Conservation (phyloP, 2,329 filamentous ascomycete species). For the Penicillium psychrosexuale region DNA sequence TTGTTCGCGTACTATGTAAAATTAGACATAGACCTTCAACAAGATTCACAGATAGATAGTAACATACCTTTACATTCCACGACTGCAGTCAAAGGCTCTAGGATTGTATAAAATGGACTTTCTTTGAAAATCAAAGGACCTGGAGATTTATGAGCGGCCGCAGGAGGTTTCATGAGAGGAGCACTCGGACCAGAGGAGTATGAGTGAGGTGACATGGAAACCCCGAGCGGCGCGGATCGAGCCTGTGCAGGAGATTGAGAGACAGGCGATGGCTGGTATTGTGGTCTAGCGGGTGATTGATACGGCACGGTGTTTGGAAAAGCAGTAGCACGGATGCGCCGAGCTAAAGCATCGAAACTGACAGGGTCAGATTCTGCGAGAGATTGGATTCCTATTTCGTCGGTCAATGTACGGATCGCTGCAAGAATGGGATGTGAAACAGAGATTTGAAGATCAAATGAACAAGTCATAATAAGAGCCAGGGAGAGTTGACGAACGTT, state of each 20-base stretch:
- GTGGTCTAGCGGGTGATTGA: constrained; percentile 22
- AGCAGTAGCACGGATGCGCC: constrained; percentile 32
- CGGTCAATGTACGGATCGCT: constrained; percentile 14
- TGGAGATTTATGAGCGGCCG: constrained; percentile 32
- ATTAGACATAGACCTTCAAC: constrained; percentile 17
- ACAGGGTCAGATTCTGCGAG: constrained; percentile 8
- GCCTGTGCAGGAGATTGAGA: constrained; percentile 28
- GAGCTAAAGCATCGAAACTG: constrained; percentile 32
- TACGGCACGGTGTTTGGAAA: constrained; percentile 29
- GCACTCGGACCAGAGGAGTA: constrained; percentile 27
- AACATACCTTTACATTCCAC: constrained; percentile 69
- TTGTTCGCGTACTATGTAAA: constrained; percentile 53
- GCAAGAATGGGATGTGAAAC: background rate
- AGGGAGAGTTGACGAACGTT: constrained; percentile 58
- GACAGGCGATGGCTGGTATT: constrained; percentile 26
- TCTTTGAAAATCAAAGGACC: constrained; percentile 60
- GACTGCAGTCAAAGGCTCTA: constrained; percentile 62
- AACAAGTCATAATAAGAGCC: background rate
- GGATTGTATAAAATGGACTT: constrained; percentile 80
- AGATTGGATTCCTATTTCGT: constrained; percentile 2
- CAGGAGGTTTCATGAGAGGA: constrained; percentile 1
- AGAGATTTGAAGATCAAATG: background rate
- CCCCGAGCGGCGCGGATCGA: constrained; percentile 26
- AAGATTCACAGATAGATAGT: background rate
- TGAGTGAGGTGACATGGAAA: constrained; percentile 32